These are phyloP conservation scores for Candida easanensis DNA, from an alignment of 805 yeast genomes.

Conservation along the genomic window DNA sequence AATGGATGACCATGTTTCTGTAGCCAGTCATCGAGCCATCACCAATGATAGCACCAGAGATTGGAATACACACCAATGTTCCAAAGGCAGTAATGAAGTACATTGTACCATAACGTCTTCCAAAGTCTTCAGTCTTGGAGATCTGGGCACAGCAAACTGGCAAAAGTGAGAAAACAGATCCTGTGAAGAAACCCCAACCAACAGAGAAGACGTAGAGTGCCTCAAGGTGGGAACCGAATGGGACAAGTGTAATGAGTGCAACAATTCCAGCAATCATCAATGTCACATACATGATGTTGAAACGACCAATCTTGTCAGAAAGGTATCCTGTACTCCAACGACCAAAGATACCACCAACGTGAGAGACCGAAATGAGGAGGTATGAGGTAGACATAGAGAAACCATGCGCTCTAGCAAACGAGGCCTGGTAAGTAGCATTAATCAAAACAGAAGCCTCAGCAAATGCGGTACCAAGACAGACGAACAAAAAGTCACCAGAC, in stretches of 20 bases:
- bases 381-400: slow-evolving; percentile 37
- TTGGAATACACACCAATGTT: slow-evolving; percentile 47
- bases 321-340: slow-evolving; percentile 43
- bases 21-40: slow-evolving; percentile 33
- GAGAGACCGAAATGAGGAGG: slow-evolving; percentile 44
- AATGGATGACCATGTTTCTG: slow-evolving; percentile 35
- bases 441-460: slow-evolving; percentile 45
- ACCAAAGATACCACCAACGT: slow-evolving; percentile 39
- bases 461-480: slow-evolving; percentile 42
- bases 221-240: slow-evolving; percentile 32
- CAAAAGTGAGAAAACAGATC: slow-evolving; percentile 51
- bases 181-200: slow-evolving; percentile 51
- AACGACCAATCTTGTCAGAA: slow-evolving; percentile 47
- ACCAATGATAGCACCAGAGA: slow-evolving; percentile 48
- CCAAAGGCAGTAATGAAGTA: slow-evolving; percentile 57
- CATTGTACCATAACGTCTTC: slow-evolving; percentile 54
- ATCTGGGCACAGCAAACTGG: slow-evolving; percentile 61
- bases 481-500: slow-evolving; percentile 42
- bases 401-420: slow-evolving; percentile 49
- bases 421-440: slow-evolving; percentile 46
- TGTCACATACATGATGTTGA: slow-evolving; percentile 45
- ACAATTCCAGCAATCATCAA: slow-evolving; percentile 30
- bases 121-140: slow-evolving; percentile 50
- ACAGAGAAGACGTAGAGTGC: slow-evolving; percentile 43
- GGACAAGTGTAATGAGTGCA: slow-evolving; percentile 37